Percentiles rank a stretch among this genome's conserved stretches.
Evolutionary conservation across 2,329 filamentous ascomycete species (phyloP).

Genomic region (Beauveria brongniartii): DNA sequence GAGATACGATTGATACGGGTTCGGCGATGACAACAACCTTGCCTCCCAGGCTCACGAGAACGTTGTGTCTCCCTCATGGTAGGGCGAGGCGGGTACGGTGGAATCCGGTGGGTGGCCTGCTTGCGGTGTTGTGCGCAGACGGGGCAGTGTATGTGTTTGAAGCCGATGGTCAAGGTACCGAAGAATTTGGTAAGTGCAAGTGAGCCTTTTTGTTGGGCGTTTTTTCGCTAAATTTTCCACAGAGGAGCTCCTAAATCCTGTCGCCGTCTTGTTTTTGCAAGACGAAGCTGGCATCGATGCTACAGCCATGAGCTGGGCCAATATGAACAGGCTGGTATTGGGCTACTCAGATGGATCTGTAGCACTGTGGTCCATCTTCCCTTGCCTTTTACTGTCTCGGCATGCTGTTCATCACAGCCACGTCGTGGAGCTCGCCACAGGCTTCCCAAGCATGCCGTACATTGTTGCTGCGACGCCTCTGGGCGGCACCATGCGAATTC

Average conservation of each 20-base stretch:
- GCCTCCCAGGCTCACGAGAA: constrained; percentile 32
- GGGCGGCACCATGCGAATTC: constrained; percentile 43
- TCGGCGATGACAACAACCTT: constrained; percentile 26
- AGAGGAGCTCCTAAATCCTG: constrained; percentile 38
- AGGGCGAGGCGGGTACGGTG: constrained; percentile 43
- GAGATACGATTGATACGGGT: constrained; percentile 18
- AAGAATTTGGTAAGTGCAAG: constrained; percentile 32
- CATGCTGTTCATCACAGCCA: constrained; percentile 45
- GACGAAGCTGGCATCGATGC: constrained; percentile 40
- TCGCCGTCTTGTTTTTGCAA: constrained; percentile 36
- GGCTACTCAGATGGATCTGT: constrained; percentile 51
- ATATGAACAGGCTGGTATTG: constrained; percentile 44
- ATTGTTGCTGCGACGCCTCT: constrained; percentile 47
- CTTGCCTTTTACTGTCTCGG: constrained; percentile 39
- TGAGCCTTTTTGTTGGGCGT: background rate
- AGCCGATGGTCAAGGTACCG: constrained; percentile 23
- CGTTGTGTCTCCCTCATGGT: constrained; percentile 43
- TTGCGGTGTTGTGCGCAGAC: constrained; percentile 44
- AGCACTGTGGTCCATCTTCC: constrained; percentile 47
- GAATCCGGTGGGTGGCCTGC: constrained; percentile 40
- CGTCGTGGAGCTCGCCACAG: constrained; percentile 47
- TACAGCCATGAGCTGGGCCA: constrained; percentile 47
- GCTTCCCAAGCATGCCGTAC: constrained; percentile 48
- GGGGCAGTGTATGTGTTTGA: constrained; percentile 43
- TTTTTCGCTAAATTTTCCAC: constrained; percentile 17